Evolutionary conservation across 2,329 filamentous ascomycete genomes (phyloP).

Genomic region (Neobulgaria alba): DNA sequence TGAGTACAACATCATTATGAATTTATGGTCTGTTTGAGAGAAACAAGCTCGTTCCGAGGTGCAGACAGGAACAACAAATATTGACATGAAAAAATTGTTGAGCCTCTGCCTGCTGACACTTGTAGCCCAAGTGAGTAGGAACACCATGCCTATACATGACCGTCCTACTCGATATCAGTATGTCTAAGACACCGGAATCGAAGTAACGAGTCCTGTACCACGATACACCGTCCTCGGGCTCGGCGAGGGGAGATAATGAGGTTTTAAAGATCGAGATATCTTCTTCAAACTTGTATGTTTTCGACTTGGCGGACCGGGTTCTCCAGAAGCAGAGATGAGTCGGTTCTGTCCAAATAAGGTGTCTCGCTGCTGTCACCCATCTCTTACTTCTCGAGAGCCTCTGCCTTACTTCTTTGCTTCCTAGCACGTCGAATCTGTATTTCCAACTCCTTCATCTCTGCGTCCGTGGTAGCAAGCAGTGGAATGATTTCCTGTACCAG

Average conservation of each 20-base stretch:
- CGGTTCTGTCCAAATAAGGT: background rate
- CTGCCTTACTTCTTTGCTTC: slow-evolving; percentile 29
- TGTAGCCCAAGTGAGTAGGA: too few relatives aligned
- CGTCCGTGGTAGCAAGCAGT: slow-evolving; percentile 45
- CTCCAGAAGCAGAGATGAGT: background rate
- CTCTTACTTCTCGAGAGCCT: slow-evolving; percentile 1
- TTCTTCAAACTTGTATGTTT: background rate
- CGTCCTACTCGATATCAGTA: background rate
- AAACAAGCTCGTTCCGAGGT: too few relatives aligned
- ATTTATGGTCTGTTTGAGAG: too few relatives aligned
- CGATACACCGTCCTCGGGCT: background rate
- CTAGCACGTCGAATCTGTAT: slow-evolving; percentile 54
- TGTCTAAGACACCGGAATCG: background rate
- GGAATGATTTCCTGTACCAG: slow-evolving; percentile 51
- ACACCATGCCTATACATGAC: background rate
- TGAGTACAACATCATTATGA: too few relatives aligned
- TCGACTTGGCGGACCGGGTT: background rate
- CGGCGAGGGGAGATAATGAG: background rate
- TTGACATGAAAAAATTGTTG: background rate
- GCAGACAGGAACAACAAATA: background rate
- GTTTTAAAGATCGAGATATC: background rate
- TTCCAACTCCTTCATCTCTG: slow-evolving; percentile 56
- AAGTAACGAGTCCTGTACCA: background rate
- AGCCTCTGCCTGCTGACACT: too few relatives aligned
- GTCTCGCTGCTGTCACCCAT: background rate